Evolutionary conservation across 306 rosid species (phyloP).

Genomic region (Abrus precatorius): DNA sequence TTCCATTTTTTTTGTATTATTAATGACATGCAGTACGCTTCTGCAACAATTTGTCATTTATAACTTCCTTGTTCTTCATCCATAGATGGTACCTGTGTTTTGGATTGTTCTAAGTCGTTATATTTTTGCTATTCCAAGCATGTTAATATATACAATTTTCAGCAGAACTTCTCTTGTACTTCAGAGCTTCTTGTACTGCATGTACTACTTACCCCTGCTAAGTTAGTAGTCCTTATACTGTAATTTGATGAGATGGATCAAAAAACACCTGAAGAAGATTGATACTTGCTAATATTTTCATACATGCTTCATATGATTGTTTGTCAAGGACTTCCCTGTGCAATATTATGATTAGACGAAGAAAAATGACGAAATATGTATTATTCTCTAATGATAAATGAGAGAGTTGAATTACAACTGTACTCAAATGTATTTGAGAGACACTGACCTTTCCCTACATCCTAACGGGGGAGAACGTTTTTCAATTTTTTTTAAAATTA

Average conservation of each 20-base stretch:
- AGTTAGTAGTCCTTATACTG: no score
- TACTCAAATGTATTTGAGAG: no score
- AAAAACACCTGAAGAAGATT: no score
- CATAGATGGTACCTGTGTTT: neutral
- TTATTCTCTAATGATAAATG: no score
- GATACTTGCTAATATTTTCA: neutral
- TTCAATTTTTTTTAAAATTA: no score
- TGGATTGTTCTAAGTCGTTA: neutral
- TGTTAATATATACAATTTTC: neutral
- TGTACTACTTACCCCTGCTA: no score
- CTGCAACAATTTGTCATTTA: constrained; percentile 11
- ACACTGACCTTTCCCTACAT: no score
- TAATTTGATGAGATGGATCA: no score
- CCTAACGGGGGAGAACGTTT: no score
- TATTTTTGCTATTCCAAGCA: neutral
- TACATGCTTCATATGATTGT: neutral
- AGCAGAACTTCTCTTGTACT: neutral
- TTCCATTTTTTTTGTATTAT: neutral
- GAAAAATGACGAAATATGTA: no score
- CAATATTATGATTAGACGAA: neutral
- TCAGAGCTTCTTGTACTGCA: neutral
- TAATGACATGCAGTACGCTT: constrained; percentile 1
- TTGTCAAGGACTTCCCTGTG: neutral
- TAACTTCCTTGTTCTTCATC: neutral
- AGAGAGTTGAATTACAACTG: no score